Conservation (phyloP, 441 rosid species). For the Erysimum cheiri region DNA sequence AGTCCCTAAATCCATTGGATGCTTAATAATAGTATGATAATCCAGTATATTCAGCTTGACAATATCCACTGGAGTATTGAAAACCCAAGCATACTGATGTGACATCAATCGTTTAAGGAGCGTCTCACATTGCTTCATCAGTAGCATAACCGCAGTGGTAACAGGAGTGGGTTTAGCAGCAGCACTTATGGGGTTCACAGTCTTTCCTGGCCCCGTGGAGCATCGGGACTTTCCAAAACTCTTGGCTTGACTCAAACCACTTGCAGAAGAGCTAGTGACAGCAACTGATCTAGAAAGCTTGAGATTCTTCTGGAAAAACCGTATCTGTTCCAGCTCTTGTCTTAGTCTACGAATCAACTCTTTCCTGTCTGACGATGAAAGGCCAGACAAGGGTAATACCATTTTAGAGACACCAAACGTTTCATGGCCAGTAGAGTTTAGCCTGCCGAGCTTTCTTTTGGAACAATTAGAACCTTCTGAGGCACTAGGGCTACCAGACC, state of each 20-base stretch:
- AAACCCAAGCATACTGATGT: constrained; percentile 74
- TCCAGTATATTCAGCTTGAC: constrained; percentile 77
- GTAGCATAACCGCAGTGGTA: constrained; percentile 42
- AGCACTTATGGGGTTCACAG: constrained; percentile 41
- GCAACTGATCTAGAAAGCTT: constrained; percentile 48
- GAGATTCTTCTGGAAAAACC: constrained; percentile 54
- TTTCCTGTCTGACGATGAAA: constrained; percentile 70
- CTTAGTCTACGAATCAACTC: constrained; percentile 56
- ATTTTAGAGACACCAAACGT: constrained; percentile 57
- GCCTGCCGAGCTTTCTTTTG: constrained; percentile 63
- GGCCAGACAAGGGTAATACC: constrained; percentile 58
- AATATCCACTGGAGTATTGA: constrained; percentile 78
- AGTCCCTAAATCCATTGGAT: constrained; percentile 93
- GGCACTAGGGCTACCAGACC: constrained; percentile 68
- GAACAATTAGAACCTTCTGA: constrained; percentile 67
- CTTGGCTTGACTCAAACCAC: constrained; percentile 51
- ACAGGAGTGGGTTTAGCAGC: constrained; percentile 46
- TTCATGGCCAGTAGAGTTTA: constrained; percentile 49
- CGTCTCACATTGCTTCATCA: constrained; percentile 75
- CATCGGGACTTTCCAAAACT: constrained; percentile 57
- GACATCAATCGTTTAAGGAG: constrained; percentile 65
- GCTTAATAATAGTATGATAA: constrained; percentile 71
- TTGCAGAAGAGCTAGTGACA: constrained; percentile 51
- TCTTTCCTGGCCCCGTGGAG: constrained; percentile 69
- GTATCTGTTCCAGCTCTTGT: constrained; percentile 70